These are phyloP conservation scores for Ogataea paraovalis DNA, from an alignment of 805 yeast genomes.

Conservation along the genomic window DNA sequence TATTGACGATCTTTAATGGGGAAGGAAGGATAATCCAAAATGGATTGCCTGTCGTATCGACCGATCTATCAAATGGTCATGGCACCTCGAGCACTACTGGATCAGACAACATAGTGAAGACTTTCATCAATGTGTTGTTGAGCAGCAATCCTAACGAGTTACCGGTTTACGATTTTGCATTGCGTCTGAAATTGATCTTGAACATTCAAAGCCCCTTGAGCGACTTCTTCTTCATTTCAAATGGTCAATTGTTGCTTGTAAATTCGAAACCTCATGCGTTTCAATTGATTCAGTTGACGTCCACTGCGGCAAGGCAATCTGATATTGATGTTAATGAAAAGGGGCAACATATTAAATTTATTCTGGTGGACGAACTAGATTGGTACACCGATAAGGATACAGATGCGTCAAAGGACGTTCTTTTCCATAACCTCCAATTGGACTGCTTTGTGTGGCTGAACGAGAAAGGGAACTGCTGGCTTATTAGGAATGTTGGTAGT, in stretches of 20 bases:
- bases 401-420: slow-evolving; percentile 9
- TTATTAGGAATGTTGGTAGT: slow-evolving; percentile 16
- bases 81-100: slow-evolving; percentile 1
- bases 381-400: slow-evolving; percentile 27
- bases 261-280: slow-evolving; percentile 33
- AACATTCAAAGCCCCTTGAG: slow-evolving; percentile 31
- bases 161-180: slow-evolving; percentile 31
- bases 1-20: slow-evolving; percentile 27
- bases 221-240: slow-evolving; percentile 26
- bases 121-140: slow-evolving; percentile 26
- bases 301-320: slow-evolving; percentile 6
- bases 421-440: slow-evolving; percentile 21
- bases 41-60: slow-evolving; percentile 27
- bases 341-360: slow-evolving; percentile 26
- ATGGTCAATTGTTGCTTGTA: slow-evolving; percentile 26
- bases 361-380: slow-evolving; percentile 27
- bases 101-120: slow-evolving; percentile 19
- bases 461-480: slow-evolving; percentile 28
- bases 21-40: slow-evolving; percentile 32
- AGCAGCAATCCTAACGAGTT: slow-evolving; percentile 19
- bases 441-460: slow-evolving; percentile 31
- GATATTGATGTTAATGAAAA: slow-evolving; percentile 19
- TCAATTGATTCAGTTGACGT: slow-evolving; percentile 29
- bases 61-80: slow-evolving; percentile 6
- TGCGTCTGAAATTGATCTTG: slow-evolving; percentile 32